These are phyloP conservation scores for Candida sp. DNA, from an alignment of 1,139 yeast genomes.

Conservation along the genomic window DNA sequence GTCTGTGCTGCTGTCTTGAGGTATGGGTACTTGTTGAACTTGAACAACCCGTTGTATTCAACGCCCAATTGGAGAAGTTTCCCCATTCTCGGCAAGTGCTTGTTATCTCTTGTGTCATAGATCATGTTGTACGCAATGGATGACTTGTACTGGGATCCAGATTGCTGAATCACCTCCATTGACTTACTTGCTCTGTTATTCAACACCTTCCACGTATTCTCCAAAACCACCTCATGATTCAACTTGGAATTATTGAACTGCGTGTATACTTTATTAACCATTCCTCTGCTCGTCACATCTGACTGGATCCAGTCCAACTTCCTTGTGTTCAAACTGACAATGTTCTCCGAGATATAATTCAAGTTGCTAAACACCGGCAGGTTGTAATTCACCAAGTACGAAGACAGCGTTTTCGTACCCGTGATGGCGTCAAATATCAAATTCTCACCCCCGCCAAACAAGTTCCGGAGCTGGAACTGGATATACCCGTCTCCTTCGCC, in stretches of 20 bases:
- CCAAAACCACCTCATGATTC: slow-evolving; percentile 67
- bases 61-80: slow-evolving; percentile 51
- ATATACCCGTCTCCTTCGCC: slow-evolving; percentile 96
- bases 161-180: slow-evolving; percentile 38
- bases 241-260: slow-evolving; percentile 19
- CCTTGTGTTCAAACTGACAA: slow-evolving; percentile 61
- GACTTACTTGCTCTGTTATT: slow-evolving; percentile 45
- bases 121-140: slow-evolving; percentile 54
- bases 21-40: slow-evolving; percentile 32
- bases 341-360: slow-evolving; percentile 56
- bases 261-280: slow-evolving; percentile 54
- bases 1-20: slow-evolving; percentile 54
- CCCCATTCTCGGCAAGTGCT: slow-evolving; percentile 64
- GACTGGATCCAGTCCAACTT: slow-evolving; percentile 72
- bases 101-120: slow-evolving; percentile 62
- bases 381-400: slow-evolving; percentile 65
- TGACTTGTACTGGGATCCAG: slow-evolving; percentile 68
- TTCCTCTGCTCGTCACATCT: slow-evolving; percentile 62
- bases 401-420: slow-evolving; percentile 82
- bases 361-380: slow-evolving; percentile 64
- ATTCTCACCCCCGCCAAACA: slow-evolving; percentile 90
- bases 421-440: slow-evolving; percentile 75
- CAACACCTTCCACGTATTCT: slow-evolving; percentile 67
- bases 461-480: slow-evolving; percentile 73
- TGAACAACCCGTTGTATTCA: slow-evolving; percentile 59